Percentiles rank a stretch among this genome's conserved stretches.
phyloP scores from a whole-genome alignment of 1,139 yeast species.

The Yamadazyma sp. region DNA sequence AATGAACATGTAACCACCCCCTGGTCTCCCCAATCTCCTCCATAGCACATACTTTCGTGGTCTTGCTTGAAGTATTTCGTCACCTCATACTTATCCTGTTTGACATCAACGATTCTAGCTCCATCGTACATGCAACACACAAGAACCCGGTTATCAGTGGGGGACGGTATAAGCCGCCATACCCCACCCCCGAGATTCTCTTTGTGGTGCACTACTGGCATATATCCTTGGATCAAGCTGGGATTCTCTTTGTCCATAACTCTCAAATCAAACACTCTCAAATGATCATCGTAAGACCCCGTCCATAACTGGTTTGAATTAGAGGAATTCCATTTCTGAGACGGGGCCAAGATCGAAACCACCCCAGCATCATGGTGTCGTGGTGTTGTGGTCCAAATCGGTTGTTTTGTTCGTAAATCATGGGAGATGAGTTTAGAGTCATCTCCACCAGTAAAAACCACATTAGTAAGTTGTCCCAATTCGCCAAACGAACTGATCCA shows the following conservation, averaged over 20 bases:
- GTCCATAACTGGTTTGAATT: slow-evolving; percentile 69
- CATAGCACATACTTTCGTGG: slow-evolving; percentile 92
- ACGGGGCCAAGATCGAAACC: slow-evolving; percentile 65
- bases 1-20: slow-evolving; percentile 80
- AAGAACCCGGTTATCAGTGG: slow-evolving; percentile 51
- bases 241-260: slow-evolving; percentile 42
- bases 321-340: slow-evolving; percentile 34
- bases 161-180: slow-evolving; percentile 80
- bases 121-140: slow-evolving; percentile 97
- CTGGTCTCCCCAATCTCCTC: slow-evolving; percentile 81
- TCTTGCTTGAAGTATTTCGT: slow-evolving; percentile 57
- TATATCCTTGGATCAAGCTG: slow-evolving; percentile 42
- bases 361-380: slow-evolving; percentile 85
- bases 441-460: slow-evolving; percentile 89
- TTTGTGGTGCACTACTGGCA: slow-evolving; percentile 44
- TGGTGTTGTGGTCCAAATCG: slow-evolving; percentile 54
- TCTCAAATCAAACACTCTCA: slow-evolving; percentile 70
- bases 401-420: slow-evolving; percentile 53
- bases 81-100: slow-evolving; percentile 40
- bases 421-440: slow-evolving; percentile 76
- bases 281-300: slow-evolving; percentile 86
- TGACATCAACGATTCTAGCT: slow-evolving; percentile 59
- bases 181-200: slow-evolving; percentile 87
- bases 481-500: slow-evolving; percentile 86
- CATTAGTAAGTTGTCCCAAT: slow-evolving; percentile 49